Evolutionary conservation across 2,329 filamentous ascomycete genomes (phyloP), one percentile per base, ranked within the genome.

Genomic region (Aureobasidium sp.): DNA sequence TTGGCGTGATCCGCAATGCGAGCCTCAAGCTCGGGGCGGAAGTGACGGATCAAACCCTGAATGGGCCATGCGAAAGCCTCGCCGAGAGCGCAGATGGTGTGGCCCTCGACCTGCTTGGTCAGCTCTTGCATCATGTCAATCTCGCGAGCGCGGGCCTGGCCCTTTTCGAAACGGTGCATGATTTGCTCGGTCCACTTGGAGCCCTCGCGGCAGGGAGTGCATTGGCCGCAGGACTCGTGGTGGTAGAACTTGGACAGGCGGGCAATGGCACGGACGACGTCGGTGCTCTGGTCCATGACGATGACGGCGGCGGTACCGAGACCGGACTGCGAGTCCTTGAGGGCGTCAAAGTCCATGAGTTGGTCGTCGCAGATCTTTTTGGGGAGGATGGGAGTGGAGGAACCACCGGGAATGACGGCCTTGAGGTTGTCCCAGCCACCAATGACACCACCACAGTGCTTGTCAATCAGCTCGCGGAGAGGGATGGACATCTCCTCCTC

Each of bases 401-500:
- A 96, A 60, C 93, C 93, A 68, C 93, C 93, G 6, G 93, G 93
- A 62, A 98, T 98, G 66, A 98, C 75, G 59, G 93, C 93, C 63
- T 90, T 83, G 49, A 98, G 79, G 74, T 98, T 98, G 71, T 98
- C 93, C 93, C 93, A 98, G 55, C 93, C 93, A 58, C 93, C 93
- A 64, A 84, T 84, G 49, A 98, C 93, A 71, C 93, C 93, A 69
- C 93, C 93, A 68, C 93, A 97, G 80, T 98, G 93, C 76, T 89
- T 93, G 59, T 98, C 93, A 64, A 98, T 97, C 59, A 98, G 83
- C 73, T 98, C 93, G 39, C 88, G 85, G 56, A 98, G 82, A 38
- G 93, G 86, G 62, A 98, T 98, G 49, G 88, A 95, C 93, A 98
- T 98, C 75, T 98, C 93, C 75, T 98, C 93, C 73, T 98, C 93